Conservation (phyloP, 1,139 yeast genomes). For the Candida buenavistaensis region DNA sequence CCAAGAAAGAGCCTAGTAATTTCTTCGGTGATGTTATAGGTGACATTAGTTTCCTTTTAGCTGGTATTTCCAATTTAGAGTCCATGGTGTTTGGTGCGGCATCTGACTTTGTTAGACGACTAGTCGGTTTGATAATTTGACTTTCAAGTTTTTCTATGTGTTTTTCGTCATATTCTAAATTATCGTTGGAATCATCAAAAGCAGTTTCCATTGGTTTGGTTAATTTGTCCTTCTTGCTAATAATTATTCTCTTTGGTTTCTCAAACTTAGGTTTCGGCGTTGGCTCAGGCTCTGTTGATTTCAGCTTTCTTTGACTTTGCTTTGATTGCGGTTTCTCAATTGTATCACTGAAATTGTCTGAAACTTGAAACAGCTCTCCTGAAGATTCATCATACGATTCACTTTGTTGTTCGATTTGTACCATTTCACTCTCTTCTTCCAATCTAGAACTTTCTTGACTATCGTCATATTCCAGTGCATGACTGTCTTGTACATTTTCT, state of each 20-base stretch:
- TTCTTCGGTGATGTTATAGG: conserved; percentile 10
- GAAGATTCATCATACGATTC: conserved; percentile 1
- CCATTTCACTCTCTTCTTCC: not conserved
- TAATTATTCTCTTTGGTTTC: conserved; percentile 8
- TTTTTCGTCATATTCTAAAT: conserved; percentile 12
- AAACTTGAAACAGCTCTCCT: conserved; percentile 6
- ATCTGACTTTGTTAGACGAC: too few species aligned
- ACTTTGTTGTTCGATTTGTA: not conserved
- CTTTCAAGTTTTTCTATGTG: conserved; percentile 12
- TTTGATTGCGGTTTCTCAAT: not conserved
- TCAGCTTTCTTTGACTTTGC: not conserved
- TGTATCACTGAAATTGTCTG: conserved; percentile 2
- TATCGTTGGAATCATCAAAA: conserved; percentile 11
- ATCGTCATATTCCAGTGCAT: too few species aligned
- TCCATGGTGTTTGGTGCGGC: not conserved
- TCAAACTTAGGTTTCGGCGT: conserved; percentile 1
- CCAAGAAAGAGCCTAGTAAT: conserved; percentile 4
- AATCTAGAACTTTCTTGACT: too few species aligned
- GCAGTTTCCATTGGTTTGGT: conserved; percentile 2
- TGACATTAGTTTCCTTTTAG: conserved; percentile 1
- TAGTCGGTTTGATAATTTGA: conserved; percentile 7
- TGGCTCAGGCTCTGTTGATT: not conserved
- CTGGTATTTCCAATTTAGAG: not conserved
- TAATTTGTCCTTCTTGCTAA: conserved; percentile 3
- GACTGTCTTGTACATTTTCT: too few species aligned